Evolutionary conservation across 176 grass and related monocot genomes (phyloP).

Genomic region (Rhynchospora breviuscula): DNA sequence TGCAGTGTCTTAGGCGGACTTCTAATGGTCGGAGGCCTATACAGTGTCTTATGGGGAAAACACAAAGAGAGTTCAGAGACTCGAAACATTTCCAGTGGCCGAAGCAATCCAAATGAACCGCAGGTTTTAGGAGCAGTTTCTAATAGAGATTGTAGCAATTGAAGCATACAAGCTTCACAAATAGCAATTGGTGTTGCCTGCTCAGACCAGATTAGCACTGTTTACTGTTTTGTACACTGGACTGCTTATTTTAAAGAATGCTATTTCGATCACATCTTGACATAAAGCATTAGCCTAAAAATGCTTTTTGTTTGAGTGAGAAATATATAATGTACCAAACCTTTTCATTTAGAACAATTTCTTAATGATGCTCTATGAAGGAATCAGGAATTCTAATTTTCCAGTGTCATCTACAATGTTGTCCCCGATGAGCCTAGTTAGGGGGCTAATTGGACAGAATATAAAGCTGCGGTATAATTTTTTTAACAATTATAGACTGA

Average conservation of each 20-base stretch:
- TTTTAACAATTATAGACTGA: too few relatives aligned
- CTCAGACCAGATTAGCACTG: not conserved
- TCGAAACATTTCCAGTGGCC: not conserved
- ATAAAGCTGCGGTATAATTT: too few relatives aligned
- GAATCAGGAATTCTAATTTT: too few relatives aligned
- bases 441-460: too few relatives aligned
- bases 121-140: not conserved
- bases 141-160: not conserved
- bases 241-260: not conserved
- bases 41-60: slow-evolving; percentile 23
- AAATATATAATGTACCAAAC: too few relatives aligned
- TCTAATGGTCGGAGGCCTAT: slow-evolving; percentile 22
- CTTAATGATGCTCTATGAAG: too few relatives aligned
- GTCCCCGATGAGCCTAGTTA: too few relatives aligned
- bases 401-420: too few relatives aligned
- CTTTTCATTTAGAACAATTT: too few relatives aligned
- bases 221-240: not conserved
- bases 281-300: too few relatives aligned
- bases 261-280: too few relatives aligned
- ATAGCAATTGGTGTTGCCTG: not conserved
- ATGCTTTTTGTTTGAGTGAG: too few relatives aligned
- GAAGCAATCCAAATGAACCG: not conserved
- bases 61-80: slow-evolving; percentile 1
- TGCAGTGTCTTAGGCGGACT: slow-evolving; percentile 20
- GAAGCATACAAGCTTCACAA: not conserved